Evolutionary conservation across 352 stramenopile genomes (phyloP), one percentile per base, ranked within the genome.

Genomic region (Thalassiosira exigua): DNA sequence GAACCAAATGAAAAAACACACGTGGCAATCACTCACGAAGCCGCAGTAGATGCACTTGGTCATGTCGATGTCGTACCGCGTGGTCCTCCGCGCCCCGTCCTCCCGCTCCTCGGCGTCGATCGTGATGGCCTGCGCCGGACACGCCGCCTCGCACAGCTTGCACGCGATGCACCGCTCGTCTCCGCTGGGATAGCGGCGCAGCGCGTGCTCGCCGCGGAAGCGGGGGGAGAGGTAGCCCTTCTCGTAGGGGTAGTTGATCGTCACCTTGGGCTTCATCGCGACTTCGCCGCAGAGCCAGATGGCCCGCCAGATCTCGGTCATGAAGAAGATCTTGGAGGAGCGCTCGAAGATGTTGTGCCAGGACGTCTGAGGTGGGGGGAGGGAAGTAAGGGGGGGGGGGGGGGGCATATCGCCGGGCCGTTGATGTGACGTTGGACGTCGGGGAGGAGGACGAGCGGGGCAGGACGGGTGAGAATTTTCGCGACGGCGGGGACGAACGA

Each of bases 41-140:
- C 90, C 97, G 84, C 97, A 99, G 92, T 98, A 99, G 87, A 99
- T 99, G 89, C 97, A 99, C 91, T 99, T 99, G 78, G 97, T 99
- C 97, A 99, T 99, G 90, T 99, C 98, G 84, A 99, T 99, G 89
- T 99, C 97, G 90, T 99, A 99, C 61, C 97, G 94, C 12, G 97
- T 99, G n/a, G 98, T 99, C 85, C 97, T 96, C 81, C 97, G 94
- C 30, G 95, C 96, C 50, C 97, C 97, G 85, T 99, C 98, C 59
- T 96, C 96, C 82, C 98, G 95, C 61, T 95, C 92, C 84, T 99
- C 97, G 32, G 97, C 93, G 83, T 99, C 97, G 89, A 99, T 99
- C 36, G 97, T 99, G 90, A 99, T 99, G 70, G 97, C 94, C 90
- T 99, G 97, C 4, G 98, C 97, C 5, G 98, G 98, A 89, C 98